Base-by-base conservation (phyloP, 257 asterid genomes). In the Leptodermis oblonga region DNA sequence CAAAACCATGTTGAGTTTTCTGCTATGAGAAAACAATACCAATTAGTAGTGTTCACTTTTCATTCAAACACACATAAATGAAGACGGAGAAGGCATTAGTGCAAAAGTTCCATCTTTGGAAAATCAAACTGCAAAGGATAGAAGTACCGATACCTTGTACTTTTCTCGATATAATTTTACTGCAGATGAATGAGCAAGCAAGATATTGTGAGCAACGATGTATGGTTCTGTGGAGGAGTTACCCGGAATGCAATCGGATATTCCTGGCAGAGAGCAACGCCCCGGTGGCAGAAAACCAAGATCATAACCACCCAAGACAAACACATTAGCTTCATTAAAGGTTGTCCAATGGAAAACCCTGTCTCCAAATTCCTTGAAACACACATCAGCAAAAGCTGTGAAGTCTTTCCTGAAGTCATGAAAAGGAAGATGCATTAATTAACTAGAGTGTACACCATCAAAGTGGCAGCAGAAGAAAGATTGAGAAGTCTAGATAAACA, bases 361-460 rank as follows among this genome's bases (percentile, higher is more conserved):
- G 69, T 86, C 87, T 4, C 91, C 88, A 17, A 86, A 86, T 75
- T 79, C 88, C 76, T 72, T 86, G 39, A 86, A 86, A 75, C 91
- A 83, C 46, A 70, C 84, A 69, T 83, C 80, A 0, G 86, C 91
- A 68, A 26, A 86, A 37, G 65, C 83, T 25, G 41, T 49, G 28
- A 83, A 86, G 78, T 86, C 87, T 69, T 78, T 76, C 81, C 91
- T 81, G 82, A 25, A 37, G 20, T 42, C 18, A 58, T n/a, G 49
- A 49, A 61, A 42, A 9, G 1, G 45, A 18, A n/a, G 14, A 36
- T 39, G 33, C 59, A 43, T 30, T 48, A 49, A 43, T 30, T 48
- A 49, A 9, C 26, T 17, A 60, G 25, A 34, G 22, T 60, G 22
- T 61, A 33, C 46, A 17, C 42, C 34, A 61, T 33, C 4, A 33